Evolutionary conservation across 768 basidiomycete genomes (phyloP).

Genomic region (Boletus rufocinnamomeus): DNA sequence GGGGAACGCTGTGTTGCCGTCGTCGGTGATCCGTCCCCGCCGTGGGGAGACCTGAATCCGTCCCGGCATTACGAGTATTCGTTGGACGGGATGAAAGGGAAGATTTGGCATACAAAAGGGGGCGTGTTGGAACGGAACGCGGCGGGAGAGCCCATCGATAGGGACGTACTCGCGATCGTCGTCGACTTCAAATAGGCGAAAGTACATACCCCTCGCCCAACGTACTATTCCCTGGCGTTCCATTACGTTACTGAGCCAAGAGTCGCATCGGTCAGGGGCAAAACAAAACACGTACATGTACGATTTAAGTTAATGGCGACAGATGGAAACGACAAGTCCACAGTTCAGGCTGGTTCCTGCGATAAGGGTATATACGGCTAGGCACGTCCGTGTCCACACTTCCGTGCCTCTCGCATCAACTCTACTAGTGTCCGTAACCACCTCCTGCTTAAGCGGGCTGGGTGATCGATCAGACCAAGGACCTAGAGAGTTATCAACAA

Average conservation of each 20-base stretch:
- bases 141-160: conserved; percentile 1
- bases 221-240: neutral
- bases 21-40: conserved; percentile 17
- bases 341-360: neutral
- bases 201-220: neutral
- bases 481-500: conserved; percentile 3
- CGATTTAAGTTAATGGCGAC: neutral
- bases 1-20: conserved; percentile 10
- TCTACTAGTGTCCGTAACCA: neutral
- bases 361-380: conserved; percentile 4
- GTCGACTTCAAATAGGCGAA: conserved; percentile 14
- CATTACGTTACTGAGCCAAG: neutral
- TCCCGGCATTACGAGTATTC: conserved; percentile 2
- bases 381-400: conserved; percentile 4
- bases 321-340: neutral
- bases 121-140: conserved; percentile 1
- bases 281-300: neutral
- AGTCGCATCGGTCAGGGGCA: neutral
- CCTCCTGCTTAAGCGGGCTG: neutral
- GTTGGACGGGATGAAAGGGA: conserved; percentile 17
- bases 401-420: neutral
- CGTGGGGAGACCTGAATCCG: conserved; percentile 5
- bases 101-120: conserved; percentile 15
- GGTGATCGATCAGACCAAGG: conserved; percentile 1
- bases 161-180: conserved; percentile 12